A percentile compares a stretch with the other conserved stretches of the same genome.
Evolutionary conservation across 257 asterid genomes (phyloP).

Genomic region (Lycium ferocissimum): DNA sequence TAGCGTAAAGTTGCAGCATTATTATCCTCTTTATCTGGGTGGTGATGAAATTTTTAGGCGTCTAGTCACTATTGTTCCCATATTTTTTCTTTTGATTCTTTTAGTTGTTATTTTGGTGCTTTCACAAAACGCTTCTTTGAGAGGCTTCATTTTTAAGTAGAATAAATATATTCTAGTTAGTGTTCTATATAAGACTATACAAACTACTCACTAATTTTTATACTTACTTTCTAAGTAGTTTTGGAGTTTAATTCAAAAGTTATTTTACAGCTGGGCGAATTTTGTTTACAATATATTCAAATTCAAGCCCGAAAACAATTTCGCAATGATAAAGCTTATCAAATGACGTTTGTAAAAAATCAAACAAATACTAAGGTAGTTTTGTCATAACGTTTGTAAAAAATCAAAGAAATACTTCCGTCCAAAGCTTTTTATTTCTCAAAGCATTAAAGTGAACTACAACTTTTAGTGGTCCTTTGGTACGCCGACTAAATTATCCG

Average conservation of each 20-base stretch:
- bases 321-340: background rate
- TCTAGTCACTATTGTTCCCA: no score
- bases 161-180: no score
- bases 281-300: background rate
- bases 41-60: background rate
- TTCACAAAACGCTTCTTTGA: no score
- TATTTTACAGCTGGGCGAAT: background rate
- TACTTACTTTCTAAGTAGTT: background rate
- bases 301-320: background rate
- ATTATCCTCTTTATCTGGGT: background rate
- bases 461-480: no score
- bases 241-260: background rate
- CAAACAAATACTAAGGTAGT: no score
- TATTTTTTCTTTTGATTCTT: no score
- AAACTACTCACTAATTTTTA: no score
- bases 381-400: background rate
- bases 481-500: no score
- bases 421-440: background rate
- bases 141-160: no score
- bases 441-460: background rate
- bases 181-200: no score
- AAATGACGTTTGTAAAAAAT: background rate
- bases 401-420: background rate
- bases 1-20: background rate
- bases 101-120: no score